These are phyloP conservation scores for Xerocomus potaroensis DNA, from an alignment of 768 basidiomycete species.

Conservation along the genomic window DNA sequence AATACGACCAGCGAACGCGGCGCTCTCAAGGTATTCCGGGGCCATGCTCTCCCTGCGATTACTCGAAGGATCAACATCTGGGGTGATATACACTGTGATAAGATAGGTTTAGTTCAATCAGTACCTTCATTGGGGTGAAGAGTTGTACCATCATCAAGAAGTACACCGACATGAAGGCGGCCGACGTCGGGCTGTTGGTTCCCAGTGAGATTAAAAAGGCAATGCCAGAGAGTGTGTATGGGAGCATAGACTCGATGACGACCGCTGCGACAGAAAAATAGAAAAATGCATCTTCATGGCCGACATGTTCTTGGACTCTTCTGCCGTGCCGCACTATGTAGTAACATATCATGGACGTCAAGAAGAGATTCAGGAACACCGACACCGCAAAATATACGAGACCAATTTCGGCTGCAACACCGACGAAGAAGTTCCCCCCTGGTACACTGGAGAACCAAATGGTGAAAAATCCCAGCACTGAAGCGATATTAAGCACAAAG, in stretches of 20 bases:
- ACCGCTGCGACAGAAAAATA: conserved; percentile 14
- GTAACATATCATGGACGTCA: conserved; percentile 24
- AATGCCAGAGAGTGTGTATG: conserved; percentile 22
- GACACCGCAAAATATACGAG: conserved; percentile 17
- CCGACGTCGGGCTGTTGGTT: conserved; percentile 9
- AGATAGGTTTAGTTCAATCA: background rate
- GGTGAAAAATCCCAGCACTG: conserved; percentile 18
- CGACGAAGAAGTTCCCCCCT: conserved; percentile 14
- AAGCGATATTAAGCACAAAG: background rate
- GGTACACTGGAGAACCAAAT: conserved; percentile 13
- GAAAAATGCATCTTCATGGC: conserved; percentile 10
- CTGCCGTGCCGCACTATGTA: conserved; percentile 10
- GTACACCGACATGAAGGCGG: conserved; percentile 11
- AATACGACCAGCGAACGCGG: conserved; percentile 9
- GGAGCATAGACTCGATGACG: conserved; percentile 23
- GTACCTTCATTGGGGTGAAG: background rate
- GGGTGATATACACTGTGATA: conserved; percentile 24
- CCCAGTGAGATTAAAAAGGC: conserved; percentile 22
- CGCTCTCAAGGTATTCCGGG: conserved; percentile 1
- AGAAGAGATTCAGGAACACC: conserved; percentile 11
- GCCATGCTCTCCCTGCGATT: conserved; percentile 12
- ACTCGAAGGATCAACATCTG: conserved; percentile 26
- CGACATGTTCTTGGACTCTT: conserved; percentile 8
- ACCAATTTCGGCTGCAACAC: conserved; percentile 6
- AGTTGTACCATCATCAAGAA: conserved; percentile 19